Evolutionary conservation across 1,284 basidiomycete genomes (phyloP).

Genomic region (Inonotus hispidus): DNA sequence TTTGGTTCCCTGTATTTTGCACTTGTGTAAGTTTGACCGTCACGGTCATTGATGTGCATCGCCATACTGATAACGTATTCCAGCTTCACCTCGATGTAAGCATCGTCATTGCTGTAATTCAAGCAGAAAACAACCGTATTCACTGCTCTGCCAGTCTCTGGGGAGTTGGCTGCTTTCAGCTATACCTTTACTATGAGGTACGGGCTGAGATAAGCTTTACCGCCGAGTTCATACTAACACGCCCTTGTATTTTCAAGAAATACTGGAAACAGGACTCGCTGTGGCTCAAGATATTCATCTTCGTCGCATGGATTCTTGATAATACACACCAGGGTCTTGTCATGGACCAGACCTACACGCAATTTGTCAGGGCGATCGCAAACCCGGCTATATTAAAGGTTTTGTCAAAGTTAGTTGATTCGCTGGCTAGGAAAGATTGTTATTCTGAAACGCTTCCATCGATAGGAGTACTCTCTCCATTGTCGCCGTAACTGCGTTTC

Average conservation of each 20-base stretch:
- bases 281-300: background rate
- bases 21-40: background rate
- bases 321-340: background rate
- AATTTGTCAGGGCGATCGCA: background rate
- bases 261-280: background rate
- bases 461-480: background rate
- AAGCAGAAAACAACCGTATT: too few relatives aligned
- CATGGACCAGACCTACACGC: background rate
- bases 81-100: background rate
- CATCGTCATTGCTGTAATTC: background rate
- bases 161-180: background rate
- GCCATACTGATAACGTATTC: background rate
- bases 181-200: background rate
- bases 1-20: background rate
- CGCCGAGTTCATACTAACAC: background rate
- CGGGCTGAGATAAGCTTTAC: background rate
- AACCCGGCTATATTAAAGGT: background rate
- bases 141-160: background rate
- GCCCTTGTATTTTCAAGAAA: background rate
- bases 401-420: background rate
- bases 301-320: background rate
- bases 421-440: too few relatives aligned
- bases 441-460: background rate
- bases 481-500: background rate
- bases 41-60: too few relatives aligned